Percentiles rank a stretch among this genome's conserved stretches.
These are phyloP conservation scores for Eucalyptus cladocalyx DNA, from an alignment of 345 rosid species.

Conservation along the genomic window DNA sequence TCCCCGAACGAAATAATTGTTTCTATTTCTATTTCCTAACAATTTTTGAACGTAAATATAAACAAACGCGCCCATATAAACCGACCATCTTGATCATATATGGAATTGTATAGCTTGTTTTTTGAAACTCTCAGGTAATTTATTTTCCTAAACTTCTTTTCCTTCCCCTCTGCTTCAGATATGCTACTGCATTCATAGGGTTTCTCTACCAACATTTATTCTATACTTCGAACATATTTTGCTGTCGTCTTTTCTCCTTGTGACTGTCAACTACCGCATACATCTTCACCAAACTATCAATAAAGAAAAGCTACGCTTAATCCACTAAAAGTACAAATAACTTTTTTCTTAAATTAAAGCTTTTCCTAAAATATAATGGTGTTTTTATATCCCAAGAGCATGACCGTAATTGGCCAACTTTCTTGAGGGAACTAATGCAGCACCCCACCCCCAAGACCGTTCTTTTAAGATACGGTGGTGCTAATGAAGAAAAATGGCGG, in stretches of 20 bases:
- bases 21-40: too few species aligned
- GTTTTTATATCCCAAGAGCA: too few species aligned
- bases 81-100: background rate
- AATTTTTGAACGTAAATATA: too few species aligned
- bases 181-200: background rate
- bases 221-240: background rate
- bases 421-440: background rate
- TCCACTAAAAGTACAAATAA: background rate
- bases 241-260: background rate
- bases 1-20: too few species aligned
- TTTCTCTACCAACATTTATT: background rate
- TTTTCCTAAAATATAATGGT: background rate
- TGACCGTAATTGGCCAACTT: too few species aligned
- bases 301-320: background rate
- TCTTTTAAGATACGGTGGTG: background rate
- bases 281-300: background rate
- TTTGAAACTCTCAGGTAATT: background rate
- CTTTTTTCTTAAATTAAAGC: too few species aligned
- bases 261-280: background rate
- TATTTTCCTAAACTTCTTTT: too few species aligned
- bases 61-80: too few species aligned
- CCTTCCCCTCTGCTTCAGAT: background rate
- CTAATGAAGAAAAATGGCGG: background rate
- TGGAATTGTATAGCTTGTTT: background rate
- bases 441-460: too few species aligned